These are phyloP conservation scores for Hygrocybe punicea DNA, from an alignment of 768 basidiomycete species.

Conservation along the genomic window DNA sequence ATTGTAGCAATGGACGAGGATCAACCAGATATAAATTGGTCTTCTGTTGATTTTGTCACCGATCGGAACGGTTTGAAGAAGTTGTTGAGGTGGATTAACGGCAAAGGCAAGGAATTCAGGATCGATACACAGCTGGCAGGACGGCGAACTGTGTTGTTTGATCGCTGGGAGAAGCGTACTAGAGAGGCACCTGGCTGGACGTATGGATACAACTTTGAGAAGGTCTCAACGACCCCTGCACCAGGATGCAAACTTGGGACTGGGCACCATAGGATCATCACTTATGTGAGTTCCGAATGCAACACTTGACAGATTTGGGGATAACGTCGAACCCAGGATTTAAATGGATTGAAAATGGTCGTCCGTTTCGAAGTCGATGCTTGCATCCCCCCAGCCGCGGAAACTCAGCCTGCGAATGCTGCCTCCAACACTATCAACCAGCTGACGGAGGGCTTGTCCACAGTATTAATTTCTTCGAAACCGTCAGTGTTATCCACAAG, in stretches of 20 bases:
- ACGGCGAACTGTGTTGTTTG: constrained; percentile 55
- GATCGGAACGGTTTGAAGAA: constrained; percentile 68
- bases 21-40: constrained; percentile 38
- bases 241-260: constrained; percentile 48
- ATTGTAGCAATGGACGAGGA: constrained; percentile 32
- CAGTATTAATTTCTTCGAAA: too few species aligned
- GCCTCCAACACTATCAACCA: neutral
- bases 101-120: constrained; percentile 49
- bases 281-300: constrained; percentile 49
- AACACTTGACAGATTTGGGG: neutral
- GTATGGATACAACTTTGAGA: constrained; percentile 64
- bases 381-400: constrained; percentile 30
- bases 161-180: constrained; percentile 51
- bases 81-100: constrained; percentile 54
- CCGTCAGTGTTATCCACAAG: too few species aligned
- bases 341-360: constrained; percentile 55
- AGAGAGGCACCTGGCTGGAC: constrained; percentile 37
- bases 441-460: neutral
- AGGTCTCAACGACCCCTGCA: constrained; percentile 47
- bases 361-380: constrained; percentile 60
- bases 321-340: constrained; percentile 40
- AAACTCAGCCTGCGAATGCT: constrained; percentile 13
- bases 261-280: constrained; percentile 61
- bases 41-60: constrained; percentile 48
- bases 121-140: constrained; percentile 69